phyloP scores from a whole-genome alignment of 2,329 filamentous ascomycete genomes.

The Ilyonectria robusta region DNA sequence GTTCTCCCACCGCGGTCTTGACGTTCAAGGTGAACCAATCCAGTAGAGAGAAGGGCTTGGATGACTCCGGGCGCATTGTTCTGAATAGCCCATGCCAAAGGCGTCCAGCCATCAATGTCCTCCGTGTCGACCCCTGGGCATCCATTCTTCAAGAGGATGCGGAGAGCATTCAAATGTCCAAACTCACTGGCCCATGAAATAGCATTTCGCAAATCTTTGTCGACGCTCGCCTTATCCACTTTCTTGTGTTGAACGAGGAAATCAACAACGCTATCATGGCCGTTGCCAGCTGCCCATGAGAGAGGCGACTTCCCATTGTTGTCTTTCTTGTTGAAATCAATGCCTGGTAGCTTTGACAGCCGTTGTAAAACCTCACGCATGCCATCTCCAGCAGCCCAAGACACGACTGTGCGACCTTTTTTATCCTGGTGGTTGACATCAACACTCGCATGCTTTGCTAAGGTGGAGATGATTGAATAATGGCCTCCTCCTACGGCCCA shows the following conservation, averaged over 20 bases:
- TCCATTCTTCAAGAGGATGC: slow-evolving; percentile 46
- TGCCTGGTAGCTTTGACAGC: slow-evolving; percentile 42
- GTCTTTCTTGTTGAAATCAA: slow-evolving; percentile 50
- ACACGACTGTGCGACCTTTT: slow-evolving; percentile 50
- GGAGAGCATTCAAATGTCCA: slow-evolving; percentile 45
- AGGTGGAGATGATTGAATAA: slow-evolving; percentile 37
- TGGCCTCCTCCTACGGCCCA: slow-evolving; percentile 50
- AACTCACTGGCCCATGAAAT: slow-evolving; percentile 50
- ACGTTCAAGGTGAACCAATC: slow-evolving; percentile 49
- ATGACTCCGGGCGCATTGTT: slow-evolving; percentile 44
- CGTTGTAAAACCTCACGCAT: slow-evolving; percentile 39
- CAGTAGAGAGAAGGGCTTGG: slow-evolving; percentile 48
- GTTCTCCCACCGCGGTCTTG: slow-evolving; percentile 48
- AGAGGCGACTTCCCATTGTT: slow-evolving; percentile 49
- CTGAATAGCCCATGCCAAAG: slow-evolving; percentile 53
- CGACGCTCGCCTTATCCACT: slow-evolving; percentile 48
- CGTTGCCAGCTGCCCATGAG: slow-evolving; percentile 50
- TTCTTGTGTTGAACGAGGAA: slow-evolving; percentile 44
- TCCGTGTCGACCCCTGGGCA: slow-evolving; percentile 49
- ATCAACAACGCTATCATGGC: slow-evolving; percentile 40
- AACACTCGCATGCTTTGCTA: slow-evolving; percentile 43
- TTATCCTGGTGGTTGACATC: slow-evolving; percentile 51
- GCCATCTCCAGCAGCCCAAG: slow-evolving; percentile 53
- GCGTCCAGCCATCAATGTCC: slow-evolving; percentile 54
- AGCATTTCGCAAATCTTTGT: slow-evolving; percentile 49